Evolutionary conservation across 345 rosid species (phyloP), one percentile per base, ranked within the genome.

Genomic region (Tarenaya hassleriana): DNA sequence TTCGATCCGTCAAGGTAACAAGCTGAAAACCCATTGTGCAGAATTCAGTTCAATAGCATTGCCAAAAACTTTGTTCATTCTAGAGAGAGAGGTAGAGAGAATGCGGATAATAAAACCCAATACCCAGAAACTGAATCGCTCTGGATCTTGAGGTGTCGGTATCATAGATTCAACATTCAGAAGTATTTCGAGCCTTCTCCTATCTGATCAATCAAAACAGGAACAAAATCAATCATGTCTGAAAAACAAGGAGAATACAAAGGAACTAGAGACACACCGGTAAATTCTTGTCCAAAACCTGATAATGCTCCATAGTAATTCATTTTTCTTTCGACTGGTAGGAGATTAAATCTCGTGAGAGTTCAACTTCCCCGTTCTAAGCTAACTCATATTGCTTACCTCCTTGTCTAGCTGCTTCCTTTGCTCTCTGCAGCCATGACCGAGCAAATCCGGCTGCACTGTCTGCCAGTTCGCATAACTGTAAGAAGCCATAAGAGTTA

Each of bases 61-160:
- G 42, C 11, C 10, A 53, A 52, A 41, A 18, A 44, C 18, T 12
- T 34, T 14, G 20, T 16, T 38, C 8, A 27, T 14, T n/a, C 6
- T 15, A 17, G 7, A 14, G 39, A 7, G n/a, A n/a, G n/a, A n/a
- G n/a, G n/a, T n/a, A n/a, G n/a, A n/a, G n/a, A n/a, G n/a, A n/a
- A n/a, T n/a, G n/a, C n/a, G n/a, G n/a, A n/a, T n/a, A 16, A 58
- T 31, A 10, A 58, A 54, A 18, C 56, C 47, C 16, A 38, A 49
- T 78, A 92, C 98, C 98, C 98, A 92, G 69, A 87, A 92, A 68
- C 98, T 87, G 73, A 92, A 88, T 56, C 73, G 77, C 66, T 92
- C 98, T 0, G 94, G 95, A 71, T 87, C 95, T 56, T 69, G 68
- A 39, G 77, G 61, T 10, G 77, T 47, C 13, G 98, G 98, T 81